phyloP scores from a whole-genome alignment of 345 rosid genomes.

The Rhodamnia argentea region DNA sequence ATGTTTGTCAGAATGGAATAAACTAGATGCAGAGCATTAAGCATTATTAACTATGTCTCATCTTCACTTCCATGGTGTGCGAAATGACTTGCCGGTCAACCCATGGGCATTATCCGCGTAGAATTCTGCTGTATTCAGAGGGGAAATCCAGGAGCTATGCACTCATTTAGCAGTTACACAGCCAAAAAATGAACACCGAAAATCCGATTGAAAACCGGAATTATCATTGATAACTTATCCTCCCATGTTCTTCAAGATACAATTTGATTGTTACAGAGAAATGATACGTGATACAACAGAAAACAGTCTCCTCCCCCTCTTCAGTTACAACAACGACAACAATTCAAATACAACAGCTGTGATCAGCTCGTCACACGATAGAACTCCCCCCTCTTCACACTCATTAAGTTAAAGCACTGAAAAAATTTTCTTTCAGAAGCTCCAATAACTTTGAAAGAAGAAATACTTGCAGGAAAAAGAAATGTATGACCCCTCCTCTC shows the following conservation, averaged over 20 bases:
- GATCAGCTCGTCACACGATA: not conserved
- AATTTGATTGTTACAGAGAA: not conserved
- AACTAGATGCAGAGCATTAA: not conserved
- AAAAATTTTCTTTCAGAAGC: not conserved
- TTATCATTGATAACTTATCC: not conserved
- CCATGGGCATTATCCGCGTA: not conserved
- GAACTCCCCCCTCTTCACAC: not conserved
- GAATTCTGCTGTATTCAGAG: not conserved
- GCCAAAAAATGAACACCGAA: not conserved
- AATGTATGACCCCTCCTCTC: too few relatives aligned
- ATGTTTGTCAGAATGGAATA: not conserved
- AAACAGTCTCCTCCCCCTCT: not conserved
- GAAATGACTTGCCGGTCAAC: not conserved
- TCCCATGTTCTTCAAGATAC: not conserved
- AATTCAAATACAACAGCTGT: not conserved
- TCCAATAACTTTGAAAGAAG: not conserved
- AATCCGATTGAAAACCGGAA: not conserved
- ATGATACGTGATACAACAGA: not conserved
- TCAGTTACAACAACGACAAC: not conserved
- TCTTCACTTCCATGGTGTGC: not conserved
- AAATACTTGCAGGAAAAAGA: not conserved
- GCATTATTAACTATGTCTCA: not conserved
- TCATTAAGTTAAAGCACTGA: not conserved
- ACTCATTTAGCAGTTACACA: not conserved
- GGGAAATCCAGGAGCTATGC: not conserved